Conservation (phyloP, 371 early-diverging fungal genomes). For the Aphelidium insulamus region DNA sequence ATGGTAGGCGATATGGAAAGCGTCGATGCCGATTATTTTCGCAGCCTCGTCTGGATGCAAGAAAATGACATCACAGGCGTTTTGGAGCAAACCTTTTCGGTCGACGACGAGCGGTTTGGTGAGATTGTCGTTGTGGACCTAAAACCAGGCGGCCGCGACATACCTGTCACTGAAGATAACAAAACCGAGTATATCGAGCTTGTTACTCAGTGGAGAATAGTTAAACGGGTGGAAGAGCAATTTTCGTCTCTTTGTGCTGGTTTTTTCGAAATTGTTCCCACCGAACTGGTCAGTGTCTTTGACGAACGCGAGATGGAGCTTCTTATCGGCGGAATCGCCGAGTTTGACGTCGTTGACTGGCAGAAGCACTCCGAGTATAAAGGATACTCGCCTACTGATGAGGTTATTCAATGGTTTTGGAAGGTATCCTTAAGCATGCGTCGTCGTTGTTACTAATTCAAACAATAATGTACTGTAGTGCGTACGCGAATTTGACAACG, state of each 20-base stretch:
- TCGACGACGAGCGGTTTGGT: conserved; percentile 85
- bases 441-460: conserved; percentile 1
- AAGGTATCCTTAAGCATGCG: conserved; percentile 18
- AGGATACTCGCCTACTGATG: conserved; percentile 86
- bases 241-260: conserved; percentile 81
- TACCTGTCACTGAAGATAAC: conserved; percentile 87
- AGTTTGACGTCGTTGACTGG: conserved; percentile 98
- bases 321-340: conserved; percentile 91
- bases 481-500: conserved; percentile 64
- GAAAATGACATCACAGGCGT: conserved; percentile 74
- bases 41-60: conserved; percentile 81
- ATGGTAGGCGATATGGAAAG: conserved; percentile 80
- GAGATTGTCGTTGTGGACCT: conserved; percentile 73
- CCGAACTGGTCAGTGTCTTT: conserved; percentile 79
- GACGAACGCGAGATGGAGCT: conserved; percentile 96
- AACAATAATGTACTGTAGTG: conserved; percentile 13
- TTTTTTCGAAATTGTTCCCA: conserved; percentile 85
- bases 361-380: conserved; percentile 95
- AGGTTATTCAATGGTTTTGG: conserved; percentile 97
- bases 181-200: conserved; percentile 86
- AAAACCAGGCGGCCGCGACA: conserved; percentile 68
- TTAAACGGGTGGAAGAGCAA: conserved; percentile 76
- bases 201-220: conserved; percentile 61
- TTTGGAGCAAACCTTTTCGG: conserved; percentile 70
- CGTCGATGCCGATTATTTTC: conserved; percentile 81